Conservation (phyloP, 139 green algal genomes). For the Auxenochlorella protothecoides region DNA sequence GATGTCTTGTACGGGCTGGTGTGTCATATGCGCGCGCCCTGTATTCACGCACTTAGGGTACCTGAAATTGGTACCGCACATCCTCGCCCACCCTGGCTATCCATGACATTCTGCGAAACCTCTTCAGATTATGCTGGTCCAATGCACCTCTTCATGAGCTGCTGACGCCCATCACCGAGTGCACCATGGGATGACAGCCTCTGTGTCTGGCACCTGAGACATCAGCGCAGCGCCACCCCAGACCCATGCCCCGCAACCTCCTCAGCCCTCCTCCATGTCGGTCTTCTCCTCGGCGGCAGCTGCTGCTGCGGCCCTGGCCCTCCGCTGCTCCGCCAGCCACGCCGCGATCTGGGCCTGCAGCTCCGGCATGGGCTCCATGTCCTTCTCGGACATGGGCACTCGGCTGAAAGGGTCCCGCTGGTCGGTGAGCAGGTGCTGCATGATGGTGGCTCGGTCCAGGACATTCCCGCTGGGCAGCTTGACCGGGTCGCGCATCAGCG, state of each 20-base stretch:
- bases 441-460: constrained; percentile 76
- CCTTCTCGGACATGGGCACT: constrained; percentile 41
- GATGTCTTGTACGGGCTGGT: no score
- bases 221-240: neutral
- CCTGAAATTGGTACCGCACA: no score
- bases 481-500: constrained; percentile 86
- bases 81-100: no score
- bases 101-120: no score
- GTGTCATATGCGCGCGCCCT: no score
- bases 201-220: no score
- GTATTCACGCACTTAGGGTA: no score
- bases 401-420: constrained; percentile 84
- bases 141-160: no score
- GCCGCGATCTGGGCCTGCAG: constrained; percentile 67
- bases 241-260: neutral
- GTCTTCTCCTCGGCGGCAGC: neutral
- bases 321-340: constrained; percentile 48
- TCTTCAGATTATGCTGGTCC: no score
- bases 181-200: no score
- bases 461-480: constrained; percentile 50
- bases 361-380: constrained; percentile 45
- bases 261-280: neutral
- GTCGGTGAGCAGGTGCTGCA: constrained; percentile 78
- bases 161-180: no score
- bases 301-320: neutral